Evolutionary conservation across 805 yeast genomes (phyloP), one percentile per base, ranked within the genome.

Genomic region (Teunomyces panamensis): DNA sequence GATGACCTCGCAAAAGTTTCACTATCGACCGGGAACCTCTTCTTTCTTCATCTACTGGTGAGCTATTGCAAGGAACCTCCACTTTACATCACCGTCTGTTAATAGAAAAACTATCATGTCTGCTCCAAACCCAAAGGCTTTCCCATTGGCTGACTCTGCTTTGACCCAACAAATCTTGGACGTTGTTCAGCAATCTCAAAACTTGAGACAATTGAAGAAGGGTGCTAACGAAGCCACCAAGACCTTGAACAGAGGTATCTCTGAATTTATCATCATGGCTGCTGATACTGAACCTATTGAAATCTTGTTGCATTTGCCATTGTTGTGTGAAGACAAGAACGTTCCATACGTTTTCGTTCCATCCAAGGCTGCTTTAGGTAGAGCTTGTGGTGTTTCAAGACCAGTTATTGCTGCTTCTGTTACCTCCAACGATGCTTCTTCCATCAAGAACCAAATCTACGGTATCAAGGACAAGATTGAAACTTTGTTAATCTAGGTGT

Each of bases 141-240:
- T 94, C 79, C 99, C 99, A 70, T 83, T 94, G 68, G 97, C 99
- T 64, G 98, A 94, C 71, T 85, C 96, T 57, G 90, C 85, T 60
- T 81, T 95, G 63, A 78, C 96, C 58, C 97, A 94, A 79, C 97
- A 92, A 78, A 92, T 94, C 74, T 82, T 94, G 68, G 98, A 94
- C 65, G 91, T 94, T 69, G 94, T 89, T 63, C 99, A 94, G 79
- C 99, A 94, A 79, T 89, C 97, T 53, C 91, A 96, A 65, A 90
- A 87, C 78, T 83, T 94, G 71, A 90, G 98, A 81, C 99, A 94
- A 78, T 84, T 94, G 74, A 94, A 94, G 83, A 94, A 94, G 76
- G 99, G 99, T 76, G 99, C 99, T 61, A 94, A 94, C 74, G 99
- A 94, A 79, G 96, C 98, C 67, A 94, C 97, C 77, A 92, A 92